Percentiles rank a stretch among this genome's conserved stretches.
Conservation (phyloP, 2,329 filamentous ascomycete genomes). For the Neodidymelliopsis sp. region DNA sequence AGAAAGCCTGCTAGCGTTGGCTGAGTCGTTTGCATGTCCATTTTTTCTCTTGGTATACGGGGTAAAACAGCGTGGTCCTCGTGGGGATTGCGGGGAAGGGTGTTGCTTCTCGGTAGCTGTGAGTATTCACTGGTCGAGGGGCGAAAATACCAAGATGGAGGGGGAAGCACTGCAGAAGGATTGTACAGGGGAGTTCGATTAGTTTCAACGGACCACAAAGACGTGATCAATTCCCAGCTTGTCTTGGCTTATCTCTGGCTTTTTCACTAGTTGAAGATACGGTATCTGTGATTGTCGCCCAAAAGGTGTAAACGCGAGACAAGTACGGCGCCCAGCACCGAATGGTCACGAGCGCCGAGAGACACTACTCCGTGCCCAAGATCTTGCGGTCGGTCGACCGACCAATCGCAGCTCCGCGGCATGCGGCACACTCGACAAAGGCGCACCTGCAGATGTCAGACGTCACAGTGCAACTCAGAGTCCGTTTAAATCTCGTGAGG, state of each 20-base stretch:
- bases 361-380: constrained; percentile 6
- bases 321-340: constrained; percentile 2
- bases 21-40: background rate
- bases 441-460: background rate
- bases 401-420: background rate
- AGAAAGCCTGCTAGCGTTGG: constrained; percentile 12
- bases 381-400: constrained; percentile 10
- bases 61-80: constrained; percentile 2
- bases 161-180: constrained; percentile 5
- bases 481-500: background rate
- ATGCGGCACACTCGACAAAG: background rate
- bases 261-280: constrained; percentile 4
- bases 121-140: constrained; percentile 1
- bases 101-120: background rate
- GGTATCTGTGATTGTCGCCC: constrained; percentile 2
- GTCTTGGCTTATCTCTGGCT: constrained; percentile 15
- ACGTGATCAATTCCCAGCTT: constrained; percentile 1
- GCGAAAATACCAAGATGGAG: background rate
- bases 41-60: constrained; percentile 4
- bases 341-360: background rate
- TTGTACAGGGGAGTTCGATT: background rate
- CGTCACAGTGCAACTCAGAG: background rate
- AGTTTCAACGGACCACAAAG: constrained; percentile 6
- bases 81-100: constrained; percentile 14
- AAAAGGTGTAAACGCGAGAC: constrained; percentile 2